phyloP scores from a whole-genome alignment of 306 rosid genomes.

The Elaeagnus macrophylla region DNA sequence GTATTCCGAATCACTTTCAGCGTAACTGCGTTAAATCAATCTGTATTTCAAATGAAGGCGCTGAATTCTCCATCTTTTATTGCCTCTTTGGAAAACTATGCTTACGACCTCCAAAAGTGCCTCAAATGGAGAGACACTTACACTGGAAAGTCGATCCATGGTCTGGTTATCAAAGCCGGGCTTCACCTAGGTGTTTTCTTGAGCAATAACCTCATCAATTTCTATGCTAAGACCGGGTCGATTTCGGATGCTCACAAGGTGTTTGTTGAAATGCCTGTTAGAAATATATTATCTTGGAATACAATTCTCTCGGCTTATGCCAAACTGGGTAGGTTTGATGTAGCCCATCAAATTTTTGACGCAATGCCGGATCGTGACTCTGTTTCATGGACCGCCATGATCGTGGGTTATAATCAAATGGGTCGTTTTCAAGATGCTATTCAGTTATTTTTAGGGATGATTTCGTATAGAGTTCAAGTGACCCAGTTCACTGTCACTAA shows the following conservation, averaged over 20 bases:
- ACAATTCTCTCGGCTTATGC: constrained; percentile 58
- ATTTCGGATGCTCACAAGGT: constrained; percentile 39
- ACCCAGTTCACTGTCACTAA: constrained; percentile 59
- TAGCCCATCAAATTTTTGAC: constrained; percentile 37
- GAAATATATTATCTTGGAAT: constrained; percentile 57
- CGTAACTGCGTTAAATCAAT: neutral
- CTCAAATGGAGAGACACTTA: constrained; percentile 37
- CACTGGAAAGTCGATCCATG: constrained; percentile 49
- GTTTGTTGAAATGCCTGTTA: constrained; percentile 63
- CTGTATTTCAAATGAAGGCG: constrained; percentile 27
- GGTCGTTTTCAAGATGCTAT: constrained; percentile 43
- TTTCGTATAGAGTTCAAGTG: constrained; percentile 36
- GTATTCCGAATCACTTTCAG: too few species aligned
- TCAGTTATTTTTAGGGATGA: constrained; percentile 45
- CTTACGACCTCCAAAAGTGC: constrained; percentile 50
- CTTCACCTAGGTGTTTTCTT: constrained; percentile 47
- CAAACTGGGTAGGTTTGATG: constrained; percentile 50
- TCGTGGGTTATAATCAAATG: constrained; percentile 58
- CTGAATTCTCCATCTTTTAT: constrained; percentile 9
- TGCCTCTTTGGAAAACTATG: constrained; percentile 32
- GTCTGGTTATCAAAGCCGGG: constrained; percentile 59
- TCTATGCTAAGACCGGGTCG: constrained; percentile 43
- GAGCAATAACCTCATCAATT: constrained; percentile 60
- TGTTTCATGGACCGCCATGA: constrained; percentile 78
- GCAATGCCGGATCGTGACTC: constrained; percentile 71